These are phyloP conservation scores for Tetrahymena borealis DNA, from an alignment of 73 alveolate genomes.

Conservation along the genomic window DNA sequence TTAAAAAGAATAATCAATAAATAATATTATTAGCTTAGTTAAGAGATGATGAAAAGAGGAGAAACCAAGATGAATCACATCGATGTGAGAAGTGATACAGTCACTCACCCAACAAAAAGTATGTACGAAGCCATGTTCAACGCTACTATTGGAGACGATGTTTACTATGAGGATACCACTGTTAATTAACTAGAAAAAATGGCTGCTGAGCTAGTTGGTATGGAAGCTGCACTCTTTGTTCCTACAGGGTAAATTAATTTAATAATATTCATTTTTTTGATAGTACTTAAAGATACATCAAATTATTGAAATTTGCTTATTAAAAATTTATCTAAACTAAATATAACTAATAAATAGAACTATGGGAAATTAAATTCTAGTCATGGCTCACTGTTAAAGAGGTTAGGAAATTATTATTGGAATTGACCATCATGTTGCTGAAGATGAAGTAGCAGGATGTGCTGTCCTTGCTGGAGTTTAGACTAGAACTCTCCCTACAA, in stretches of 20 bases:
- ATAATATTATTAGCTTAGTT: background rate
- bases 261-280: too few relatives aligned
- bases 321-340: too few relatives aligned
- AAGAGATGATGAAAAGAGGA: background rate
- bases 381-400: conserved; percentile 1
- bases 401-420: background rate
- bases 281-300: too few relatives aligned
- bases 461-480: conserved; percentile 38
- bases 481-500: conserved; percentile 16
- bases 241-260: conserved; percentile 24
- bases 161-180: conserved; percentile 40
- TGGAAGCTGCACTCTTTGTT: conserved; percentile 44
- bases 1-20: background rate
- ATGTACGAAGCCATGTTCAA: conserved; percentile 45
- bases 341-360: too few relatives aligned
- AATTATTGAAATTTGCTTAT: too few relatives aligned
- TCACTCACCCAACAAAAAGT: conserved; percentile 33
- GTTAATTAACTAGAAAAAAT: conserved; percentile 15
- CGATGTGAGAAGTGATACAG: conserved; percentile 49
- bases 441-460: conserved; percentile 35
- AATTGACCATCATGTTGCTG: conserved; percentile 16
- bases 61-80: background rate
- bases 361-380: background rate
- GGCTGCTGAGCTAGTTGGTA: conserved; percentile 41
- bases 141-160: conserved; percentile 47